Conservation (phyloP, 192 early-diverging fungal genomes). For the Coemansia sp. region DNA sequence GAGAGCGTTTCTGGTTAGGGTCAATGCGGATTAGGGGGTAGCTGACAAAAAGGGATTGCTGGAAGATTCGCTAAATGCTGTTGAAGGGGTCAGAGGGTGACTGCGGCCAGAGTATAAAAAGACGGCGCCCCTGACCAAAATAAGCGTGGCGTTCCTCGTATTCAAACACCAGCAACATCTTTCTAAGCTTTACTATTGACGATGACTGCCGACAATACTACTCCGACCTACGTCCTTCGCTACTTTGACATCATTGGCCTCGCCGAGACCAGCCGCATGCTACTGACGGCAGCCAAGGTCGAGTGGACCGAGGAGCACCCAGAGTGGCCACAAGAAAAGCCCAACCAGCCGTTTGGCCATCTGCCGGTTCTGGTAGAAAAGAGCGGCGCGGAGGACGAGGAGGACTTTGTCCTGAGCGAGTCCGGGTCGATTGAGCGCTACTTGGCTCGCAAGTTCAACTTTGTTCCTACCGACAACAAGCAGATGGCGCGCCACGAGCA, state of each 20-base stretch:
- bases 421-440: constrained; percentile 56
- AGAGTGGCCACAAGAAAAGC: constrained; percentile 56
- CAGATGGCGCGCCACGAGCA: constrained; percentile 38
- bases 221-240: constrained; percentile 26
- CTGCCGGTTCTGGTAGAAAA: constrained; percentile 56
- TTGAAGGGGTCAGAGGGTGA: background rate
- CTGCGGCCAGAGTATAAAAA: background rate
- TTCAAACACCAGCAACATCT: background rate
- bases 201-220: background rate
- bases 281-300: constrained; percentile 47
- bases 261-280: constrained; percentile 23
- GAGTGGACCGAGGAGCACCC: constrained; percentile 47
- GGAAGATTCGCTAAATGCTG: background rate
- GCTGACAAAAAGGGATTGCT: background rate
- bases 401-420: constrained; percentile 42
- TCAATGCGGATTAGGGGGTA: background rate
- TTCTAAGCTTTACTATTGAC: background rate
- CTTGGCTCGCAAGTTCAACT: constrained; percentile 46
- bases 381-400: constrained; percentile 30
- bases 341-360: constrained; percentile 53
- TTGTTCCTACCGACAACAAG: constrained; percentile 34
- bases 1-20: too few species aligned
- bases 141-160: background rate
- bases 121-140: background rate
- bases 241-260: constrained; percentile 36